phyloP scores from a whole-genome alignment of 2,329 filamentous ascomycete species.

The Magnaporthiopsis incrustans region DNA sequence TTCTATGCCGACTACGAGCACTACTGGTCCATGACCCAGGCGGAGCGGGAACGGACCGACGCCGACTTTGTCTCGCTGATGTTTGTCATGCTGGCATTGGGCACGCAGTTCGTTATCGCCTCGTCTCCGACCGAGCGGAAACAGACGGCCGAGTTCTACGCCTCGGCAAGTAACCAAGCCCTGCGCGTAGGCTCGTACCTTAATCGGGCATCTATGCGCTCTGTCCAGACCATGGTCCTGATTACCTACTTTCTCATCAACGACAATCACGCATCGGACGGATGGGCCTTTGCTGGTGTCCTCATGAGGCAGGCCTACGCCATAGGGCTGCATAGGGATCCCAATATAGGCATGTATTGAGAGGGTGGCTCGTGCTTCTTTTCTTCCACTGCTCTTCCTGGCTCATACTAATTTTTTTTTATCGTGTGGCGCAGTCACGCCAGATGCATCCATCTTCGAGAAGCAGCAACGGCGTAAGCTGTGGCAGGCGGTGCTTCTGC shows the following conservation, averaged over 20 bases:
- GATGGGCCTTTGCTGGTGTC: constrained; percentile 75
- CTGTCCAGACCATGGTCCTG: constrained; percentile 75
- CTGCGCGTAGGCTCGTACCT: constrained; percentile 69
- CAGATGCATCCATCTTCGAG: constrained; percentile 58
- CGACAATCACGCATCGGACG: constrained; percentile 75
- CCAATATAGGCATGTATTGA: constrained; percentile 47
- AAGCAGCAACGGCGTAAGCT: constrained; percentile 73
- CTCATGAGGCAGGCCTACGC: constrained; percentile 71
- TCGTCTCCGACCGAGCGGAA: constrained; percentile 54
- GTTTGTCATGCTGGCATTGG: constrained; percentile 70
- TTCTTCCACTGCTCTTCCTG: constrained; percentile 11
- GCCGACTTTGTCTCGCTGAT: constrained; percentile 64
- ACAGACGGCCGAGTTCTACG: constrained; percentile 74
- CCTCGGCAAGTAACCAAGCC: constrained; percentile 71
- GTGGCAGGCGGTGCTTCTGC: constrained; percentile 73
- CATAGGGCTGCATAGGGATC: constrained; percentile 73
- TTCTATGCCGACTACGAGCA: constrained; percentile 74
- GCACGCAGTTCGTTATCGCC: constrained; percentile 65
- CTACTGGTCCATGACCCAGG: constrained; percentile 57
- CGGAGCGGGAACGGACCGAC: constrained; percentile 54
- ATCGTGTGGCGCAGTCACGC: constrained; percentile 35
- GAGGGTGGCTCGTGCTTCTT: constrained; percentile 8
- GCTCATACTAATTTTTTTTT: neutral
- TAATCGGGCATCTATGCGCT: constrained; percentile 63
- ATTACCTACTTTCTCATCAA: constrained; percentile 80